Conservation (phyloP, 768 basidiomycete genomes). For the Scleroderma bovista region DNA sequence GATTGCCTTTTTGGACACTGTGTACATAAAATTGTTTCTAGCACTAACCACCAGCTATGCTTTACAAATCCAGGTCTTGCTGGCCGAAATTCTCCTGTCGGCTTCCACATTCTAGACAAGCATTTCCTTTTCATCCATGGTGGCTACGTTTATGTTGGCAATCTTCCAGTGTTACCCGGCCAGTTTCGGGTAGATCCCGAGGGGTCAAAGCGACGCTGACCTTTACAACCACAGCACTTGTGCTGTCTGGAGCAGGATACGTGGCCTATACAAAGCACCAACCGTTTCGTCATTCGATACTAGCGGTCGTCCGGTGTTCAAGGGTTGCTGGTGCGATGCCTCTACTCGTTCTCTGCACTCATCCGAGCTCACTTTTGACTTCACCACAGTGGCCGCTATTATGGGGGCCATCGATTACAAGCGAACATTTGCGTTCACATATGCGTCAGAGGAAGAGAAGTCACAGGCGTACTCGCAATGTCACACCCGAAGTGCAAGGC, state of each 20-base stretch:
- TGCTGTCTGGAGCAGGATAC: conserved; percentile 28
- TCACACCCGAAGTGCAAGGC: conserved; percentile 75
- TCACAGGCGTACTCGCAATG: conserved; percentile 63
- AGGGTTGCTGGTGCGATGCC: conserved; percentile 58
- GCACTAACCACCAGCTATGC: neutral
- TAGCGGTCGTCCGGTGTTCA: conserved; percentile 76
- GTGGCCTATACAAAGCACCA: conserved; percentile 63
- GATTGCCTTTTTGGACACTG: too few relatives aligned
- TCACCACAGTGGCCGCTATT: conserved; percentile 49
- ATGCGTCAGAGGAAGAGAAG: conserved; percentile 46
- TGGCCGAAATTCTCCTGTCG: neutral
- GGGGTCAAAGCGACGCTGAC: conserved; percentile 18
- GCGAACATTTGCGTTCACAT: conserved; percentile 50
- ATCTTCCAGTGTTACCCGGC: neutral
- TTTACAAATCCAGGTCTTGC: neutral
- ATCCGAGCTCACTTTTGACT: neutral
- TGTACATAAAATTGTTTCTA: too few relatives aligned
- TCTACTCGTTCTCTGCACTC: conserved; percentile 4
- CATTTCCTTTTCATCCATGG: neutral
- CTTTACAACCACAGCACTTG: conserved; percentile 18
- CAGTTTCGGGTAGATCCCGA: conserved; percentile 1
- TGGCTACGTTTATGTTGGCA: neutral
- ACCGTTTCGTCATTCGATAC: conserved; percentile 66
- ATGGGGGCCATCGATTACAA: conserved; percentile 70
- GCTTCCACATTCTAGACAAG: neutral